Evolutionary conservation across 2,329 filamentous ascomycete genomes (phyloP).

Genomic region (Ceratocystiopsis brevicomis): DNA sequence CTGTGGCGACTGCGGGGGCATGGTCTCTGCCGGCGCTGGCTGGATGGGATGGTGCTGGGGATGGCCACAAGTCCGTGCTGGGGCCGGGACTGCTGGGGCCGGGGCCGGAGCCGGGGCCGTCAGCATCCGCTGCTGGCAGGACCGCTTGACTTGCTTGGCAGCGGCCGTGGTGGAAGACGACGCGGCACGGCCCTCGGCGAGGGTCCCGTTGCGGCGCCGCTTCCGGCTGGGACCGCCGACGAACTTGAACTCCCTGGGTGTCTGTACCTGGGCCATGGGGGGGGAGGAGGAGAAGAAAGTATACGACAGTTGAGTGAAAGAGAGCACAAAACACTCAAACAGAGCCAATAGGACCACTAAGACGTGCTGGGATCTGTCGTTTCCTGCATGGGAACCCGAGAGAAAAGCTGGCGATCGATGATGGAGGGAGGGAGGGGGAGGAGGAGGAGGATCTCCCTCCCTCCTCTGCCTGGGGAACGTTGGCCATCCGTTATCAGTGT

Average conservation of each 20-base stretch:
- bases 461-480: too few relatives aligned
- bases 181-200: background rate
- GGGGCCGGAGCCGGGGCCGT: background rate
- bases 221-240: slow-evolving; percentile 11
- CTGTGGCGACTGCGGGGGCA: too few relatives aligned
- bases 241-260: slow-evolving; percentile 11
- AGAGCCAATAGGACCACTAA: background rate
- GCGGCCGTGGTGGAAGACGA: background rate
- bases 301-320: background rate
- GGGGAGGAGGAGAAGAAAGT: background rate
- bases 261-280: slow-evolving; percentile 1
- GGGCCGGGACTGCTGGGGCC: background rate
- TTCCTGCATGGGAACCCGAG: too few relatives aligned
- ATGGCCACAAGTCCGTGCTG: too few relatives aligned
- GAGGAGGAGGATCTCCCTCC: too few relatives aligned
- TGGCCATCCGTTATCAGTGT: too few relatives aligned
- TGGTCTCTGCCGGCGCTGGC: too few relatives aligned
- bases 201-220: slow-evolving; percentile 4
- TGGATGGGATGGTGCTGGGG: too few relatives aligned
- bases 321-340: background rate
- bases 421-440: too few relatives aligned
- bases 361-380: too few relatives aligned
- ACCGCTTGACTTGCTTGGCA: background rate
- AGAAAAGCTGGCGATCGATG: too few relatives aligned
- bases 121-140: background rate